A percentile compares a stretch with the other conserved stretches of the same genome.
Conservation (phyloP, 192 early-diverging fungal genomes). For the Coemansia sp. region DNA sequence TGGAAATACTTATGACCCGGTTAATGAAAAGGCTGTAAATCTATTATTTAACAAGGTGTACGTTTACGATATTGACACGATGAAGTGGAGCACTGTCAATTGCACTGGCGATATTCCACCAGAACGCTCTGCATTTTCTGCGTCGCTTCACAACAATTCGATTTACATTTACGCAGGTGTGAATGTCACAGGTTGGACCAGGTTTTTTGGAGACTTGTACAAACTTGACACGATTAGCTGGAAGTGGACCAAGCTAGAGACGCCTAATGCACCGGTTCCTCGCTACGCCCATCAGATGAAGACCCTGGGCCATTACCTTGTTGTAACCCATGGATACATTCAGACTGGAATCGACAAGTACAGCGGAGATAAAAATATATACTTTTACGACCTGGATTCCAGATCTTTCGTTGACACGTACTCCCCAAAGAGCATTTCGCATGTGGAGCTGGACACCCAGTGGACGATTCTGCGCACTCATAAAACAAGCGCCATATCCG, state of each 20-base stretch:
- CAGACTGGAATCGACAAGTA: neutral
- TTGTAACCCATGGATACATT: conserved; percentile 39
- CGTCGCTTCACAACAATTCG: conserved; percentile 13
- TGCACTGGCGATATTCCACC: conserved; percentile 40
- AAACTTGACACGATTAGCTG: conserved; percentile 36
- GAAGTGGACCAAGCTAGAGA: conserved; percentile 36
- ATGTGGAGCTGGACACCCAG: conserved; percentile 31
- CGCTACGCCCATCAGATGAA: conserved; percentile 55
- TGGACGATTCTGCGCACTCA: conserved; percentile 22
- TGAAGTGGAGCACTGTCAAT: conserved; percentile 24
- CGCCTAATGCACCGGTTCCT: conserved; percentile 23
- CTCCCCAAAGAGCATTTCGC: conserved; percentile 31
- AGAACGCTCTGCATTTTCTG: conserved; percentile 24
- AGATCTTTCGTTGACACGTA: conserved; percentile 34
- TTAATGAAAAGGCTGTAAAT: conserved; percentile 11
- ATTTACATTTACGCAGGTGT: conserved; percentile 48
- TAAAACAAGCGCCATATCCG: conserved; percentile 19
- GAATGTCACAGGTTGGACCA: conserved; percentile 29
- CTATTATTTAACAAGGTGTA: conserved; percentile 23
- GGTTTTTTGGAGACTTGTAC: conserved; percentile 34
- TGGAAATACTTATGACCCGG: conserved; percentile 19
- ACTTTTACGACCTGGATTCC: conserved; percentile 38
- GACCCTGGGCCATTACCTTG: conserved; percentile 35
- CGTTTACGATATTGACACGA: conserved; percentile 37
- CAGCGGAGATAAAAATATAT: conserved; percentile 32